Percentiles rank a stretch among this genome's conserved stretches.
These are phyloP conservation scores for Cryptococcus sp. DNA, from an alignment of 1,284 basidiomycete genomes.

Conservation along the genomic window DNA sequence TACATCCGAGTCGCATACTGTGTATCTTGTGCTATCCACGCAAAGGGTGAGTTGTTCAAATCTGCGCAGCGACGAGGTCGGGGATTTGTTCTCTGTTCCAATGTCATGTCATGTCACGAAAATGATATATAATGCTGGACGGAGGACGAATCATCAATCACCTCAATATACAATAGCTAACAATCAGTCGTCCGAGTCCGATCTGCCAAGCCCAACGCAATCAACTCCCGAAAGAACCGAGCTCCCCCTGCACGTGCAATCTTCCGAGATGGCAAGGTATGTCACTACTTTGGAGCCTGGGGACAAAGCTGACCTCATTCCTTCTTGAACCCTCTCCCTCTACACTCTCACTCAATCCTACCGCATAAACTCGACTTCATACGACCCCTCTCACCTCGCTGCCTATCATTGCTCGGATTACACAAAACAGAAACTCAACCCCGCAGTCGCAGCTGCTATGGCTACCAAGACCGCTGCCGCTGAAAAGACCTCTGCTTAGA, in stretches of 20 bases:
- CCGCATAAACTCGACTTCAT: not conserved
- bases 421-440: slow-evolving; percentile 61
- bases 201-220: slow-evolving; percentile 68
- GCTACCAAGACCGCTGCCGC: slow-evolving; percentile 51
- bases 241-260: slow-evolving; percentile 90
- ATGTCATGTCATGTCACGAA: no score
- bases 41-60: slow-evolving; percentile 82
- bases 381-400: not conserved
- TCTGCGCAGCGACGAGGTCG: no score
- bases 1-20: slow-evolving; percentile 99
- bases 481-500: slow-evolving; percentile 24
- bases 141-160: not conserved
- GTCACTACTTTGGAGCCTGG: slow-evolving; percentile 7
- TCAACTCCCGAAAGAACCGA: slow-evolving; percentile 77
- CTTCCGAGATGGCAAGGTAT: slow-evolving; percentile 92
- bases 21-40: slow-evolving; percentile 98
- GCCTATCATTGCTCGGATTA: not conserved
- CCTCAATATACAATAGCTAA: not conserved
- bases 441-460: slow-evolving; percentile 64
- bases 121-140: not conserved
- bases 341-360: not conserved
- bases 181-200: slow-evolving; percentile 84
- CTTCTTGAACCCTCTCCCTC: not conserved
- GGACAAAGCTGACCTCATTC: slow-evolving; percentile 2
- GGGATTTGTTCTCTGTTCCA: no score